phyloP scores from a whole-genome alignment of 108 stramenopile genomes.

The Mediolabrus comicus region DNA sequence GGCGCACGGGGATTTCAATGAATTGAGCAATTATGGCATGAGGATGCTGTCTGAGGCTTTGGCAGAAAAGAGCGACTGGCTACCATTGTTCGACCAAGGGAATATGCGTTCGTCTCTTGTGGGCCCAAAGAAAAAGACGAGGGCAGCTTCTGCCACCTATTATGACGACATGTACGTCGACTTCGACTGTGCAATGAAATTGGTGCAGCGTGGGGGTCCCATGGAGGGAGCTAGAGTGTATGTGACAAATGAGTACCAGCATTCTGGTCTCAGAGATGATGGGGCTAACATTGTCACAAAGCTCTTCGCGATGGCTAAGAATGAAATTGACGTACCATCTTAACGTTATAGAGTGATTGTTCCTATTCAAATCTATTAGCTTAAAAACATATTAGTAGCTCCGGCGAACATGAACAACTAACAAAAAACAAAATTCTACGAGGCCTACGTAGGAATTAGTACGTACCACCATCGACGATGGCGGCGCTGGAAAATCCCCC shows the following conservation, averaged over 20 bases:
- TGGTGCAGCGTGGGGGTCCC: constrained; percentile 58
- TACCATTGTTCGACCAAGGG: constrained; percentile 65
- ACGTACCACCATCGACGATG: too few relatives aligned
- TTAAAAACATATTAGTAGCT: too few relatives aligned
- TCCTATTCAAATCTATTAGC: too few relatives aligned
- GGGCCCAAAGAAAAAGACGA: constrained; percentile 17
- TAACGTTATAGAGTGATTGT: too few relatives aligned
- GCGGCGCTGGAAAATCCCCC: too few relatives aligned
- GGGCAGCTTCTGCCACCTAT: constrained; percentile 84
- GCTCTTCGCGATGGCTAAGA: constrained; percentile 84
- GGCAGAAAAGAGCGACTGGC: constrained; percentile 80
- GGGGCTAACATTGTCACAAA: constrained; percentile 82
- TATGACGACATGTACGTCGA: constrained; percentile 96
- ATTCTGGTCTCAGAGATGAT: constrained; percentile 88
- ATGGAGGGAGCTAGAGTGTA: constrained; percentile 77
- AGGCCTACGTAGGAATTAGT: too few relatives aligned
- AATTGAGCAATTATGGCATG: constrained; percentile 66
- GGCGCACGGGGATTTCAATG: constrained; percentile 84
- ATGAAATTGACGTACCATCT: constrained; percentile 55
- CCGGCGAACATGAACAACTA: too few relatives aligned
- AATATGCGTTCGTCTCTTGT: constrained; percentile 59
- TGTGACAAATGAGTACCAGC: constrained; percentile 94
- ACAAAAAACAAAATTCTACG: too few relatives aligned
- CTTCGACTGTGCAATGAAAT: constrained; percentile 69
- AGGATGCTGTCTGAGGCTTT: constrained; percentile 64